These are phyloP conservation scores for Emericellopsis terricola DNA, from an alignment of 495 filamentous ascomycete genomes.

Conservation along the genomic window DNA sequence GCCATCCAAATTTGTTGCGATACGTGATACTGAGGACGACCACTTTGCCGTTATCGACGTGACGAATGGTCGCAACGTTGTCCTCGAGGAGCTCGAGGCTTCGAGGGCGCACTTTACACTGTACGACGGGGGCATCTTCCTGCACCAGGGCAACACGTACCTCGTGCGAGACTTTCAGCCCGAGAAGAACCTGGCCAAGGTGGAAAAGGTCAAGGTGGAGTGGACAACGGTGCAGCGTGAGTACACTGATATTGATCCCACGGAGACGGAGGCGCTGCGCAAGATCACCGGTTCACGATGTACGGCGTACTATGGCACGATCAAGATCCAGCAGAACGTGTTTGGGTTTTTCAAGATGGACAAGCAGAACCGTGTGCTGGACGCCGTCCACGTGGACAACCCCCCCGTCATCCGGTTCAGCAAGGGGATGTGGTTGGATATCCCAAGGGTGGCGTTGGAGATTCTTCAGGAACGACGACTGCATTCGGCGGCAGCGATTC, in stretches of 20 bases:
- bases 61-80: conserved; percentile 59
- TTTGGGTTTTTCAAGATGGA: conserved; percentile 97
- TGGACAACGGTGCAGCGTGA: conserved; percentile 92
- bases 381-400: conserved; percentile 84
- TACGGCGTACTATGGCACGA: conserved; percentile 66
- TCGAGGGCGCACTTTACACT: conserved; percentile 89
- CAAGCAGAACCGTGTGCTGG: conserved; percentile 62
- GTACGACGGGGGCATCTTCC: conserved; percentile 94
- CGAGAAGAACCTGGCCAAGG: conserved; percentile 51
- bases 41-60: conserved; percentile 90
- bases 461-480: conserved; percentile 54
- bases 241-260: conserved; percentile 85
- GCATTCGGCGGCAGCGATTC: conserved; percentile 79
- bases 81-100: conserved; percentile 92
- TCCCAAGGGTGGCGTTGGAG: conserved; percentile 60
- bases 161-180: conserved; percentile 78
- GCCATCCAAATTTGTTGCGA: conserved; percentile 67
- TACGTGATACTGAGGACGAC: conserved; percentile 81
- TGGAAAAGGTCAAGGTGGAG: conserved; percentile 70
- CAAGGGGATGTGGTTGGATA: conserved; percentile 95
- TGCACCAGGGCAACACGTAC: conserved; percentile 86
- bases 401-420: conserved; percentile 69
- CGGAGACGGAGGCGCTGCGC: conserved; percentile 69
- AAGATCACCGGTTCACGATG: conserved; percentile 27
- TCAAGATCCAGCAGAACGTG: conserved; percentile 68